A percentile compares a stretch with the other conserved stretches of the same genome.
Conservation (phyloP, 352 stramenopile species). For the Globisporangium echinulatum region DNA sequence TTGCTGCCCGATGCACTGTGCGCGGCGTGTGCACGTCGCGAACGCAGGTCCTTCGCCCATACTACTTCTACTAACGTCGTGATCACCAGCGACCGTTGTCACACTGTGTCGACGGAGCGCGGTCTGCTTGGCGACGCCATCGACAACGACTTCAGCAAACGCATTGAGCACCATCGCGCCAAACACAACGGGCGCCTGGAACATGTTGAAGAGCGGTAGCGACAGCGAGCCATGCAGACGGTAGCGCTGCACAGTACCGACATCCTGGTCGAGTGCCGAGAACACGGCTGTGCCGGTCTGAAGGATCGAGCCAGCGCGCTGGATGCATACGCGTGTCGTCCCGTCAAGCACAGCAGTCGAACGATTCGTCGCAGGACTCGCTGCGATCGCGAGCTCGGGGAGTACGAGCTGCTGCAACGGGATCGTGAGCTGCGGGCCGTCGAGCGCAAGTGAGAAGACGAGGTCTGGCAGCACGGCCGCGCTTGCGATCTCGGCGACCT, state of each 20-base stretch:
- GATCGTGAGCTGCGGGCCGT: slow-evolving; percentile 20
- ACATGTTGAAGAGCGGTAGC: slow-evolving; percentile 66
- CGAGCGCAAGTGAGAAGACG: slow-evolving; percentile 39
- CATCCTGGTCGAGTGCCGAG: slow-evolving; percentile 32
- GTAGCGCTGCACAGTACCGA: slow-evolving; percentile 34
- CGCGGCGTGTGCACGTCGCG: slow-evolving; percentile 13
- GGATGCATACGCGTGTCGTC: slow-evolving; percentile 33
- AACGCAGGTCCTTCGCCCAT: background rate
- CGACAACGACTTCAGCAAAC: slow-evolving; percentile 36
- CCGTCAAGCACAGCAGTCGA: background rate
- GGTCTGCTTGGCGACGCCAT: slow-evolving; percentile 32
- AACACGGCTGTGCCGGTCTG: slow-evolving; percentile 49
- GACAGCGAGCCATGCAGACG: slow-evolving; percentile 38
- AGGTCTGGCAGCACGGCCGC: slow-evolving; percentile 25
- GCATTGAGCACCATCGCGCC: slow-evolving; percentile 45
- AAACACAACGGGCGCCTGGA: slow-evolving; percentile 53
- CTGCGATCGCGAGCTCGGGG: slow-evolving; percentile 17
- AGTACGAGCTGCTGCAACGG: slow-evolving; percentile 43
- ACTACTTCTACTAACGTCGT: background rate
- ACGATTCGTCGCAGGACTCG: background rate
- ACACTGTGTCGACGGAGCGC: slow-evolving; percentile 10
- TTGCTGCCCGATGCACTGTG: slow-evolving; percentile 34
- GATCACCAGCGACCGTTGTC: background rate
- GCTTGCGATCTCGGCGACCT: slow-evolving; percentile 34
- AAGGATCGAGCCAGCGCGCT: slow-evolving; percentile 44